Evolutionary conservation across 1,284 basidiomycete species (phyloP).

Genomic region (Sanghuangporus weigelae): DNA sequence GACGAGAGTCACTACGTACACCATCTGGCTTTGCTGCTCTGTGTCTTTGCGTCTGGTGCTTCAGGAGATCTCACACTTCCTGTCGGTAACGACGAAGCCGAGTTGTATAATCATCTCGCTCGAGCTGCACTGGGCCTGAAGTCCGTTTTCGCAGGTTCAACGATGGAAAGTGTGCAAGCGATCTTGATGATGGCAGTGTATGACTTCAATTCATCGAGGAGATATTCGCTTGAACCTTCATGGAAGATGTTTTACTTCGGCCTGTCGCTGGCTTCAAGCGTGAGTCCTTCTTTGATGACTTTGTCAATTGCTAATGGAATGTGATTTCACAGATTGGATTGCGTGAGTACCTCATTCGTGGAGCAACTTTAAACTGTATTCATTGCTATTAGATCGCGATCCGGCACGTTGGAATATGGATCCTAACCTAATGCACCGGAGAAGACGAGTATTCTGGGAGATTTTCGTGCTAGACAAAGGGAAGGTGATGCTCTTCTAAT

Average conservation of each 20-base stretch:
- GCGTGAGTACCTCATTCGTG: constrained; percentile 13
- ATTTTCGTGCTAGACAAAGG: constrained; percentile 18
- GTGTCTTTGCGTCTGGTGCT: constrained; percentile 20
- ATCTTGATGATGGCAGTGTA: constrained; percentile 19
- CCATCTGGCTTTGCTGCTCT: constrained; percentile 20
- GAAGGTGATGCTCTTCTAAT: constrained; percentile 3
- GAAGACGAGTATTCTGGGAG: constrained; percentile 27
- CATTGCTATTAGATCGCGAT: constrained; percentile 23
- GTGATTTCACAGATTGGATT: constrained; percentile 17
- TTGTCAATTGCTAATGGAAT: background rate
- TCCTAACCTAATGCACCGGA: constrained; percentile 21
- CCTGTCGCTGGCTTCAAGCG: constrained; percentile 17
- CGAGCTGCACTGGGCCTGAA: constrained; percentile 21
- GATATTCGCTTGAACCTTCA: constrained; percentile 19
- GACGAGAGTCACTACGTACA: background rate
- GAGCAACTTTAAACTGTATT: background rate
- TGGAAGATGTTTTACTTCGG: constrained; percentile 20
- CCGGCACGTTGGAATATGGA: constrained; percentile 24
- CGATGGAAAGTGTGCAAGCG: constrained; percentile 17
- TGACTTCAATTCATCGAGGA: constrained; percentile 20
- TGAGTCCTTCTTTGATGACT: constrained; percentile 3
- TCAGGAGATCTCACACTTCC: constrained; percentile 22
- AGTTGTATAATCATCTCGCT: constrained; percentile 23
- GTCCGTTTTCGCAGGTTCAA: constrained; percentile 20
- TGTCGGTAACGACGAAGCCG: constrained; percentile 23